phyloP scores from a whole-genome alignment of 441 rosid genomes.

The Eruca vesicaria region DNA sequence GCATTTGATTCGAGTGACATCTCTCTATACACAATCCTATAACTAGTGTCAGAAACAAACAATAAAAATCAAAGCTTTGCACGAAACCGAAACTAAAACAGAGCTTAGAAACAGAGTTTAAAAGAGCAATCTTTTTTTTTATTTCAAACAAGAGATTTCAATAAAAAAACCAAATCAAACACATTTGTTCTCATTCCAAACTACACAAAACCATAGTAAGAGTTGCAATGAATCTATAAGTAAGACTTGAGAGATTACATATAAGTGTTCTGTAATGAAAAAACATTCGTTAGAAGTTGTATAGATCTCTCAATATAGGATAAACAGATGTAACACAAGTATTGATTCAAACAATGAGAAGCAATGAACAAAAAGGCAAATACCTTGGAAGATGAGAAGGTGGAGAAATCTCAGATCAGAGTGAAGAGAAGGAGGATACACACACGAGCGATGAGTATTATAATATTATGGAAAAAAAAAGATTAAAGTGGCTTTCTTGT shows the following conservation, averaged over 20 bases:
- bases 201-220: too few relatives aligned
- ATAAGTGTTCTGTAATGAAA: neutral
- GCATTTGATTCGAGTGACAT: slow-evolving; percentile 43
- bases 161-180: too few relatives aligned
- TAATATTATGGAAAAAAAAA: too few relatives aligned
- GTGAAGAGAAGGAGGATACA: too few relatives aligned
- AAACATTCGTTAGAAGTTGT: neutral
- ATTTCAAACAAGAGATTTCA: too few relatives aligned
- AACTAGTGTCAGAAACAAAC: neutral
- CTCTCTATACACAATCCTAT: too few relatives aligned
- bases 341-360: neutral
- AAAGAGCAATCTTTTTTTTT: too few relatives aligned
- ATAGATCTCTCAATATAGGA: slow-evolving; percentile 4
- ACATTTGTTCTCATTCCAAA: too few relatives aligned
- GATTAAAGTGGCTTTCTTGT: neutral
- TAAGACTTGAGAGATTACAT: neutral
- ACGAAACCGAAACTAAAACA: too few relatives aligned
- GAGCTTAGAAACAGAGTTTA: too few relatives aligned
- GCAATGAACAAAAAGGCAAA: neutral
- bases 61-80: neutral
- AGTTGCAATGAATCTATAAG: neutral
- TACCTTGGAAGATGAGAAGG: neutral
- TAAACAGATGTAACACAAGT: neutral
- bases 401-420: too few relatives aligned
- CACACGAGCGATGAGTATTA: neutral